Percentiles rank a stretch among this genome's conserved stretches.
Evolutionary conservation across 805 yeast genomes (phyloP).

Genomic region (Ogataea allantospora): DNA sequence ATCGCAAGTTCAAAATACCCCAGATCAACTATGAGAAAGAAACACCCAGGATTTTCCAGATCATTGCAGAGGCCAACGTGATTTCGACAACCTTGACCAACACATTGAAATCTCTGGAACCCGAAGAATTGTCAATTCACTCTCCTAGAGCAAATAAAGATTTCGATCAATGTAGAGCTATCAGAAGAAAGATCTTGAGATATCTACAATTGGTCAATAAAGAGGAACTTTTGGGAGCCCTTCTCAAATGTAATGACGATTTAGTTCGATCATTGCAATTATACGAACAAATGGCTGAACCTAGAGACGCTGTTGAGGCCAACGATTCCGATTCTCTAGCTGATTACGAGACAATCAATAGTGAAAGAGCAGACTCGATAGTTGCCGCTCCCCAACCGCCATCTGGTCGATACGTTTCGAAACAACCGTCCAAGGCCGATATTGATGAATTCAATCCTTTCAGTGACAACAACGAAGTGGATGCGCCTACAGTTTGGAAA

Average conservation of each 20-base stretch:
- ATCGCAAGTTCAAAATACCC: slow-evolving; percentile 60
- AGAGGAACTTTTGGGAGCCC: slow-evolving; percentile 84
- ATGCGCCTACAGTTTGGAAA: slow-evolving; percentile 29
- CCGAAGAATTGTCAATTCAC: slow-evolving; percentile 58
- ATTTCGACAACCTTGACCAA: slow-evolving; percentile 70
- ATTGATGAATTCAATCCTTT: slow-evolving; percentile 30
- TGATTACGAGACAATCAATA: slow-evolving; percentile 36
- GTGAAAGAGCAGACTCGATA: background rate
- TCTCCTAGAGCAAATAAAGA: slow-evolving; percentile 57
- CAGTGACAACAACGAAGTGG: slow-evolving; percentile 33
- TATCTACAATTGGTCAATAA: slow-evolving; percentile 81
- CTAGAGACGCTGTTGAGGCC: slow-evolving; percentile 44
- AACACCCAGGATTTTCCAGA: slow-evolving; percentile 63
- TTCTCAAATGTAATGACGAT: slow-evolving; percentile 88
- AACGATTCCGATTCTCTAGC: slow-evolving; percentile 41
- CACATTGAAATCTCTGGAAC: slow-evolving; percentile 43
- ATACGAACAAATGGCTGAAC: slow-evolving; percentile 57
- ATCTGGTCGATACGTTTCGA: background rate
- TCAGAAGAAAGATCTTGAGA: slow-evolving; percentile 74
- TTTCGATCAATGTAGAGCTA: slow-evolving; percentile 71
- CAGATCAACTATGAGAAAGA: slow-evolving; percentile 67
- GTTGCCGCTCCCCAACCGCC: background rate
- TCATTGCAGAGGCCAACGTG: slow-evolving; percentile 74
- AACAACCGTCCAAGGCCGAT: too few relatives aligned
- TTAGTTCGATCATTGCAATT: slow-evolving; percentile 68